Evolutionary conservation across 108 stramenopile species (phyloP).

Genomic region (Cyclostephanos tholiformis): DNA sequence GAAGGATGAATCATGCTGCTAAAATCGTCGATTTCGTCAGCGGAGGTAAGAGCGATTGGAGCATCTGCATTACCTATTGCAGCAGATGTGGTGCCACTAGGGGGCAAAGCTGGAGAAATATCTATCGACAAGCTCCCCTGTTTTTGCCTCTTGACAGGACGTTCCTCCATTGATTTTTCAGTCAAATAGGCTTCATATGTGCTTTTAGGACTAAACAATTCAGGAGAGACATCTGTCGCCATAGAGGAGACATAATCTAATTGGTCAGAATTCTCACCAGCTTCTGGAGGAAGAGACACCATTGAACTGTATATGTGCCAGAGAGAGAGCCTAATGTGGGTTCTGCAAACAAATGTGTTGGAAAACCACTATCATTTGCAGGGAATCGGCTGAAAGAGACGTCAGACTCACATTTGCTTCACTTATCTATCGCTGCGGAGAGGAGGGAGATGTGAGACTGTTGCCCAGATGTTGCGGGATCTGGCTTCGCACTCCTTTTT

Average conservation of each 20-base stretch:
- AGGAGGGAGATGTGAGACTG: too few species aligned
- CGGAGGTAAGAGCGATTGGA: not conserved
- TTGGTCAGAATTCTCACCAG: not conserved
- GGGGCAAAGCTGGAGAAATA: not conserved
- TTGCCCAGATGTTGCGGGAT: too few species aligned
- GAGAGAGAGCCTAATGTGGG: not conserved
- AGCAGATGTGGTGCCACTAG: not conserved
- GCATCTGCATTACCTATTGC: not conserved
- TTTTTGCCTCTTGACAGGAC: conserved; percentile 12
- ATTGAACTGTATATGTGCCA: not conserved
- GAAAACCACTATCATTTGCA: not conserved
- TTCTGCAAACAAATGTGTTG: not conserved
- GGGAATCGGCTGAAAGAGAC: not conserved
- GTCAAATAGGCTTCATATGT: not conserved
- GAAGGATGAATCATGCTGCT: conserved; percentile 29
- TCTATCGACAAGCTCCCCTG: not conserved
- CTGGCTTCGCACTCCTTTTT: not conserved
- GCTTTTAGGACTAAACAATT: not conserved
- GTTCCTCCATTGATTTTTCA: conserved; percentile 5
- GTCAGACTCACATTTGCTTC: not conserved
- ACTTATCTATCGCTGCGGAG: not conserved
- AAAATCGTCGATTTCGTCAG: conserved; percentile 12
- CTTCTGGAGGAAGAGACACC: conserved; percentile 3
- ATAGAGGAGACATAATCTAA: not conserved
- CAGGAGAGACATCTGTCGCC: conserved; percentile 1